Percentiles rank a stretch among this genome's conserved stretches.
phyloP scores from a whole-genome alignment of 495 filamentous ascomycete species.

The Evansstolkia leycettana region DNA sequence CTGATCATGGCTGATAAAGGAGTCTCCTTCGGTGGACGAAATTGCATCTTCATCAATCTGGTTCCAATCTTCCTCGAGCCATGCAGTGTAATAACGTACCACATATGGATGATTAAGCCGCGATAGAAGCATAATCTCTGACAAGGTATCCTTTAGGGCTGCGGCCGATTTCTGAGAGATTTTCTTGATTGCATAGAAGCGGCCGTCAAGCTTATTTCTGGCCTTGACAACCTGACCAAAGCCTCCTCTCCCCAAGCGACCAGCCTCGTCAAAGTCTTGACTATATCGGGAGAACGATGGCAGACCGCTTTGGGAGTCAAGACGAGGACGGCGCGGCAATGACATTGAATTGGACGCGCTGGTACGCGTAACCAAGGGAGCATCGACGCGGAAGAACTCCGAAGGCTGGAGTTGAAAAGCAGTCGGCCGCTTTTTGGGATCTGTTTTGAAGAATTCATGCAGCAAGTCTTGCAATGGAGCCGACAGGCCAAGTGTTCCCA shows the following conservation, averaged over 20 bases:
- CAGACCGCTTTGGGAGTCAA: conserved; percentile 31
- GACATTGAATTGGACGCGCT: conserved; percentile 28
- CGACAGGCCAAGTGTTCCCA: conserved; percentile 53
- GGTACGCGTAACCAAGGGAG: conserved; percentile 29
- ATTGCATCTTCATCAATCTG: conserved; percentile 44
- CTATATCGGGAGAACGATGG: conserved; percentile 56
- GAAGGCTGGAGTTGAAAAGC: conserved; percentile 83
- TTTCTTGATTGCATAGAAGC: conserved; percentile 93
- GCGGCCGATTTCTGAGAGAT: conserved; percentile 72
- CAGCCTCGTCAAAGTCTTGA: conserved; percentile 82
- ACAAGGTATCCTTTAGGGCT: conserved; percentile 74
- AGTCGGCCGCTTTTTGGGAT: conserved; percentile 72
- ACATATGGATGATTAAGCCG: conserved; percentile 91
- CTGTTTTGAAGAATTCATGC: conserved; percentile 66
- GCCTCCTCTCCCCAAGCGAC: conserved; percentile 79
- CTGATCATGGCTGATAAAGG: conserved; percentile 27
- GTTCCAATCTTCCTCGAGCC: conserved; percentile 67
- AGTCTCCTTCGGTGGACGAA: conserved; percentile 42
- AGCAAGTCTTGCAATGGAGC: conserved; percentile 67
- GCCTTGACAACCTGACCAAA: conserved; percentile 98
- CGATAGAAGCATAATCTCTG: conserved; percentile 83
- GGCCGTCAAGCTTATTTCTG: conserved; percentile 82
- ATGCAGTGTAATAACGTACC: conserved; percentile 89
- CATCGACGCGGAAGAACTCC: conserved; percentile 63
- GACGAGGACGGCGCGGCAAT: conserved; percentile 26